A percentile compares a stretch with the other conserved stretches of the same genome.
phyloP scores from a whole-genome alignment of 2,329 filamentous ascomycete species.

The Herpotrichia juniperi region DNA sequence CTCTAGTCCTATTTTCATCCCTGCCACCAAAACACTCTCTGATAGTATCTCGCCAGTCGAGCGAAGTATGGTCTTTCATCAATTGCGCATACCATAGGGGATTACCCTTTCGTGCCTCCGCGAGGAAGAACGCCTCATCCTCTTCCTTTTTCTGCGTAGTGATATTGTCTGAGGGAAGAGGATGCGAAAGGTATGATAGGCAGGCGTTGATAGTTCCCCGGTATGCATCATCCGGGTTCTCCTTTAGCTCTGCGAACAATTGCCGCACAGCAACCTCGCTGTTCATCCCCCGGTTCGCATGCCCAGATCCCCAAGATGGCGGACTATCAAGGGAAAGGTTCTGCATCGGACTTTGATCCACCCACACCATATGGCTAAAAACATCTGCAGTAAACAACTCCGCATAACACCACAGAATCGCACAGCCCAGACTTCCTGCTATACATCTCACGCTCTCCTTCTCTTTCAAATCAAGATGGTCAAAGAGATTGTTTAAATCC shows the following conservation, averaged over 20 bases:
- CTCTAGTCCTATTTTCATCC: conserved; percentile 1
- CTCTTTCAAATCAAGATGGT: conserved; percentile 19
- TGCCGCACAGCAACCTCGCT: conserved; percentile 15
- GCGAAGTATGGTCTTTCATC: conserved; percentile 36
- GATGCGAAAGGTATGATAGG: conserved; percentile 28
- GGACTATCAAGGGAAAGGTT: conserved; percentile 23
- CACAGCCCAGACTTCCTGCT: conserved; percentile 14
- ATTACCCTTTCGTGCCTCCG: conserved; percentile 28
- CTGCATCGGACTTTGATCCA: conserved; percentile 36
- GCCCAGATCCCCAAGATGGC: conserved; percentile 21
- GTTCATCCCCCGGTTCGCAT: conserved; percentile 30
- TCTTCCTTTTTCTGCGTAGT: conserved; percentile 10
- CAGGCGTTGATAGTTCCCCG: conserved; percentile 29
- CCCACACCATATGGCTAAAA: conserved; percentile 31
- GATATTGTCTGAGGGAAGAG: conserved; percentile 18
- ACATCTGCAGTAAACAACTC: conserved; percentile 28
- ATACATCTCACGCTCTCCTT: not conserved
- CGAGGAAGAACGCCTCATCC: conserved; percentile 32
- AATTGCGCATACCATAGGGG: conserved; percentile 36
- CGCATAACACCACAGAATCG: conserved; percentile 32
- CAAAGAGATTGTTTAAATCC: conserved; percentile 31
- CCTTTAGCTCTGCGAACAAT: conserved; percentile 20
- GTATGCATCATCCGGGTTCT: conserved; percentile 21
- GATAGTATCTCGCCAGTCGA: conserved; percentile 32
- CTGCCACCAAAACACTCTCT: conserved; percentile 25